These are phyloP conservation scores for Trametes villosa DNA, from an alignment of 768 basidiomycete species.

Conservation along the genomic window DNA sequence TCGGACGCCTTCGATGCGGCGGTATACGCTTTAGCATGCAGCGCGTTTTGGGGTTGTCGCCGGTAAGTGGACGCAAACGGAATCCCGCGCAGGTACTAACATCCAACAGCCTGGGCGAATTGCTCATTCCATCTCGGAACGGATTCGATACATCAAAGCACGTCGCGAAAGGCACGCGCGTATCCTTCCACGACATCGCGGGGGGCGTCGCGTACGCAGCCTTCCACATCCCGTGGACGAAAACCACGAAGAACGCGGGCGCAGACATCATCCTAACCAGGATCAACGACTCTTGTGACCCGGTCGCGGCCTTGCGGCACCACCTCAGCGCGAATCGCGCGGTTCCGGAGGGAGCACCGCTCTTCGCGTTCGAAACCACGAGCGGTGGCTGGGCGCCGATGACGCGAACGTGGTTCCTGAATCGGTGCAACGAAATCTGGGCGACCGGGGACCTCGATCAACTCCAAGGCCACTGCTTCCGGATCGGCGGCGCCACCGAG, in stretches of 20 bases:
- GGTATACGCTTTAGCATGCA: constrained; percentile 39
- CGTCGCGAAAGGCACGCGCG: not conserved
- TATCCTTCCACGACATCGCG: not conserved
- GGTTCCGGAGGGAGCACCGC: not conserved
- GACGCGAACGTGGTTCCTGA: constrained; percentile 17
- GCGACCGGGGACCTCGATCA: not conserved
- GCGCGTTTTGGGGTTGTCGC: constrained; percentile 42
- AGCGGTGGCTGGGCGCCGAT: constrained; percentile 5
- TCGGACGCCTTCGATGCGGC: constrained; percentile 37
- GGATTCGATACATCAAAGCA: constrained; percentile 6
- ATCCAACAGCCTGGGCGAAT: constrained; percentile 16
- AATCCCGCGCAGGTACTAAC: no score
- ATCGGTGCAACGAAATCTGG: constrained; percentile 24
- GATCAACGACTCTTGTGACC: constrained; percentile 17
- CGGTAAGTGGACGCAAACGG: not conserved
- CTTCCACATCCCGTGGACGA: constrained; percentile 43
- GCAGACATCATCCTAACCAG: constrained; percentile 35
- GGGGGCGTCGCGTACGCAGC: constrained; percentile 16
- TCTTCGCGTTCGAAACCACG: not conserved
- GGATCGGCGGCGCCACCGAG: constrained; percentile 32
- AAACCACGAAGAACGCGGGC: constrained; percentile 35
- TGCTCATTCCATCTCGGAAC: not conserved
- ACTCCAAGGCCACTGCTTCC: constrained; percentile 26
- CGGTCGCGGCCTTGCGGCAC: constrained; percentile 27
- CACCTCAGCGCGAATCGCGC: constrained; percentile 20